Evolutionary conservation across 108 stramenopile genomes (phyloP), one percentile per base, ranked within the genome.

Genomic region (Mayamaea pseudoterrestris): DNA sequence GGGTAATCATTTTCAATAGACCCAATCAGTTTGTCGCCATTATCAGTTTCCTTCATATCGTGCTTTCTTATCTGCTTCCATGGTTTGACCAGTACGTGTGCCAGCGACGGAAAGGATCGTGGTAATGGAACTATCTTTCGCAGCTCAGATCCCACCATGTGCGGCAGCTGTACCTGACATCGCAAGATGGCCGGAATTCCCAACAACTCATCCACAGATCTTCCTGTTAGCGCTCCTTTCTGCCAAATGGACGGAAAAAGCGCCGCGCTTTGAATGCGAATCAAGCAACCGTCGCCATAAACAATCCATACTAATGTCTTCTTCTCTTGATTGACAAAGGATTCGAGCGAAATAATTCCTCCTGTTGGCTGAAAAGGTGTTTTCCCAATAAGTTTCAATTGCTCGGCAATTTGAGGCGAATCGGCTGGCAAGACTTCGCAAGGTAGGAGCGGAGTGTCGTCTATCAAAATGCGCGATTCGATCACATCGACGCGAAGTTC

Each of bases 261-360:
- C 22, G 57, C 80, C 46, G 75, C 75, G 21, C 73, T 63, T 30
- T 83, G 87, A 35, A 89, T 9, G 42, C 75, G 63, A 8, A 89
- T 45, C 31, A 66, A 65, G 6, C 66, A 71, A 16, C 87, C 82
- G 69, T 84, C 73, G 6, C 67, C 71, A 62, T 74, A 89, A 7
- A 65, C 52, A 26, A 89, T 50, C 82, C 76, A 89, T 14, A 89
- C 54, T 43, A 73, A 53, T 12, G 39, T 41, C 30, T 11, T 31
- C 2, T 13, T 35, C 18, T 22, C 26, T 47, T 41, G 55, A 59
- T 7, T 50, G 31, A 22, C 27, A 34, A 41, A 56, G 13, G 28
- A 17, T 17, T 41, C 56, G 5, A 73, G n/a, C 22, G 52, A 30
- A 16, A 41, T 29, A 14, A 73, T 59, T 13, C 65, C 71, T 30